Base-by-base conservation (phyloP, 1,284 basidiomycete species). In the Xerocomus amazonicus region DNA sequence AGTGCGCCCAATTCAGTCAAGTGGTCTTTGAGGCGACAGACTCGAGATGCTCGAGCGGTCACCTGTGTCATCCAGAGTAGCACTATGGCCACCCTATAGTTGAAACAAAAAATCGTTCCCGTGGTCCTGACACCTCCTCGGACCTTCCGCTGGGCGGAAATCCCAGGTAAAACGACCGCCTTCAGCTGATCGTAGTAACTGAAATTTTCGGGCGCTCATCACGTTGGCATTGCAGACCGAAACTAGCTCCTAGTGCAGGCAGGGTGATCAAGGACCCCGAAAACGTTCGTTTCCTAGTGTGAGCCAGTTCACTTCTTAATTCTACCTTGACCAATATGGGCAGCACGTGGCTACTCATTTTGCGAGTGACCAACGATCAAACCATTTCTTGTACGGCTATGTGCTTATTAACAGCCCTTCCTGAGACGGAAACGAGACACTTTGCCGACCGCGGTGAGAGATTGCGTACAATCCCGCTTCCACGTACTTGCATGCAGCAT, bases 401-500 rank as follows among this genome's bases (percentile, higher is more conserved):
- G 51, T 28, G 8, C 17, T 17, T 35, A 42, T 61, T 39, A 31
- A 44, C 53, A 33, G 37, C 44, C 47, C 38, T 38, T 48, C 36
- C 39, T 50, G 53, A 45, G 53, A 59, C 59, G 63, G 60, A 61
- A 43, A 55, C 55, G 48, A 62, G 48, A 43, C 31, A 43, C 46
- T 59, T 48, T 57, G 56, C 62, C 61, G 56, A 65, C 39, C 29
- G 28, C 35, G 27, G 40, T 23, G 38, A 45, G 45, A 26, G 35
- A 47, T 59, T 48, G 51, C 45, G 37, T 58, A 58, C 59, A 58
- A 51, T 52, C 43, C 56, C 56, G 59, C 50, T 41, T 64, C 58
- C 60, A 61, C 61, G 59, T 61, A 66, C 50, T 56, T 23, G 44
- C 47, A 29, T 56, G 52, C 46, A 47, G 36, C 36, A 47, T 62